Percentiles rank a stretch among this genome's conserved stretches.
These are phyloP conservation scores for Leucosporidium yakuticum DNA, from an alignment of 768 basidiomycete genomes.

Conservation along the genomic window DNA sequence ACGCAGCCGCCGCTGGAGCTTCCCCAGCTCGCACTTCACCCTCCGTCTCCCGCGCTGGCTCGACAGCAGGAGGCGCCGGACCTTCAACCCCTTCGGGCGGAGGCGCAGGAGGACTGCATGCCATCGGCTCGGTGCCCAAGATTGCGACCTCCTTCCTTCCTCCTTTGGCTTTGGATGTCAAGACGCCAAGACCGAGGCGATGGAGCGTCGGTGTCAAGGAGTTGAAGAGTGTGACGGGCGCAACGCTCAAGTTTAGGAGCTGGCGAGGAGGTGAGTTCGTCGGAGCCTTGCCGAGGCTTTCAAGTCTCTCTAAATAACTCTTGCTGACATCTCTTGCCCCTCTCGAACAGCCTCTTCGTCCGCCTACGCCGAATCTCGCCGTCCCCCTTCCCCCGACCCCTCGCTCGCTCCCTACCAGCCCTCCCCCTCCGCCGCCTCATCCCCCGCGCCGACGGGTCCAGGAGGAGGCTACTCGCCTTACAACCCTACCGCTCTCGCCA, in stretches of 20 bases:
- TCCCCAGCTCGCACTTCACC: not conserved
- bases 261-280: slow-evolving; percentile 3
- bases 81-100: not conserved
- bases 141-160: not conserved
- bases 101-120: not conserved
- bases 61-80: not conserved
- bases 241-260: not conserved
- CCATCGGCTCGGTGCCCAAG: slow-evolving; percentile 1
- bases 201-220: not conserved
- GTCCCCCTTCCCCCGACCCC: no score
- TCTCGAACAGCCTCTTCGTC: no score
- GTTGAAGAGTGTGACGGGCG: not conserved
- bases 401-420: no score
- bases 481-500: no score
- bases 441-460: no score
- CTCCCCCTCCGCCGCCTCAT: no score
- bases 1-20: not conserved
- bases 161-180: not conserved
- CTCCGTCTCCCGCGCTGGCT: not conserved
- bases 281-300: no score
- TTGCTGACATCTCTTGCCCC: no score
- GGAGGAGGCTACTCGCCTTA: no score
- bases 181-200: not conserved
- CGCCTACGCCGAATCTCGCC: no score
- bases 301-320: no score